Evolutionary conservation across 106 monocot species (phyloP), one percentile per base, ranked within the genome.

Genomic region (Narthecium ossifragum): DNA sequence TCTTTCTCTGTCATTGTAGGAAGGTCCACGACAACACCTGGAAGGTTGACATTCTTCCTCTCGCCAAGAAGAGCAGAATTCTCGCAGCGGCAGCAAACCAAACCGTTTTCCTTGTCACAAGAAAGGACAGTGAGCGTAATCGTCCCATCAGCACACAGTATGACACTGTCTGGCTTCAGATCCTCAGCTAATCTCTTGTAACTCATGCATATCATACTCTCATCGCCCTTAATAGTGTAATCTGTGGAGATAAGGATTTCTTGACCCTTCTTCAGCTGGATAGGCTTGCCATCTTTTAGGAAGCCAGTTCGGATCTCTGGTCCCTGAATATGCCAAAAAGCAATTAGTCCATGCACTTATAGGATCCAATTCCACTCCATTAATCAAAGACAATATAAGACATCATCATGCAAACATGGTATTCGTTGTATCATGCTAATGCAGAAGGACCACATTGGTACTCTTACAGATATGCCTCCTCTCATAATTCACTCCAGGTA

Each of bases 31-130:
- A 83, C 51, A 4, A 83, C 73, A 1, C 82, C 82, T n/a, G 82
- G 77, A 36, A 83, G 77, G 46, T 83, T 83, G 24, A 83, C 82
- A 66, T 83, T 83, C 49, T 83, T 83, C 53, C 82, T 83, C 69
- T 83, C 82, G 12, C 82, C 78, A 52, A 83, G 82, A 26, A 57
- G 29, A 31, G 78, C 69, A 26, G 78, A 63, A 57, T 83, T 83
- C 37, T 77, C 77, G 47, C 82, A 83, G 18, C 77, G 77, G 58
- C 82, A 83, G 17, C 69, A 55, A 48, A 83, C 77, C 30, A 67
- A 26, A 1, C 78, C 77, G 15, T 18, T 6, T 9, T 65, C 62
- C 26, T 61, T 57, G 46, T 83, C 82, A 53, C 82, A 74, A 47
- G 77, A 78, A 57, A 83, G 57, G 33, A 83, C 82, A 0, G 65